Percentiles rank a stretch among this genome's conserved stretches.
phyloP scores from a whole-genome alignment of 345 rosid species.

The Erysimum cheiranthoides region DNA sequence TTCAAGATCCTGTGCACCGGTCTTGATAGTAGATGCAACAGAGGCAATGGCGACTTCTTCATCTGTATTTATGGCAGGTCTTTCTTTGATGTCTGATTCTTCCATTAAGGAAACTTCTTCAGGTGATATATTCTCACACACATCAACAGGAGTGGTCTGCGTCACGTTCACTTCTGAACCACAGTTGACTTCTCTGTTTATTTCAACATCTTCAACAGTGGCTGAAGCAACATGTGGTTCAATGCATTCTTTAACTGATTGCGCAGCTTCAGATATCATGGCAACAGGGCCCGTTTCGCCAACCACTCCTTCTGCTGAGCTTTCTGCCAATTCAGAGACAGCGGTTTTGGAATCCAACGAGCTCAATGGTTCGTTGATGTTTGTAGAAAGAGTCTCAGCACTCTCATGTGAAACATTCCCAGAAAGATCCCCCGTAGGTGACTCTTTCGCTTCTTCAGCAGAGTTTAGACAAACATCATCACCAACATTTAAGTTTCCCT shows the following conservation, averaged over 20 bases:
- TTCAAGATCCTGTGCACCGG: conserved; percentile 33
- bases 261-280: conserved; percentile 28
- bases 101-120: conserved; percentile 29
- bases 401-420: conserved; percentile 32
- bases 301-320: conserved; percentile 34
- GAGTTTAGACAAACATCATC: conserved; percentile 25
- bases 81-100: conserved; percentile 23
- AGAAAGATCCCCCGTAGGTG: conserved; percentile 32
- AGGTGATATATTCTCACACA: conserved; percentile 21
- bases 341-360: conserved; percentile 32
- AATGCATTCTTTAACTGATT: conserved; percentile 33
- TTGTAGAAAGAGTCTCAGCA: conserved; percentile 41
- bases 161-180: conserved; percentile 29
- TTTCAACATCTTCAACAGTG: conserved; percentile 23
- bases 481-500: conserved; percentile 29
- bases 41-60: conserved; percentile 25
- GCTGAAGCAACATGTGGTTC: conserved; percentile 26
- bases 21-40: conserved; percentile 38
- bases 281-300: conserved; percentile 11
- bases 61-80: conserved; percentile 23
- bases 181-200: conserved; percentile 34
- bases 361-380: conserved; percentile 33
- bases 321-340: conserved; percentile 37
- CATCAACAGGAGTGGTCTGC: conserved; percentile 28
- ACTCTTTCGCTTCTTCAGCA: conserved; percentile 42